Conservation (phyloP, 2,329 filamentous ascomycete species). For the Diaporthe sp. region DNA sequence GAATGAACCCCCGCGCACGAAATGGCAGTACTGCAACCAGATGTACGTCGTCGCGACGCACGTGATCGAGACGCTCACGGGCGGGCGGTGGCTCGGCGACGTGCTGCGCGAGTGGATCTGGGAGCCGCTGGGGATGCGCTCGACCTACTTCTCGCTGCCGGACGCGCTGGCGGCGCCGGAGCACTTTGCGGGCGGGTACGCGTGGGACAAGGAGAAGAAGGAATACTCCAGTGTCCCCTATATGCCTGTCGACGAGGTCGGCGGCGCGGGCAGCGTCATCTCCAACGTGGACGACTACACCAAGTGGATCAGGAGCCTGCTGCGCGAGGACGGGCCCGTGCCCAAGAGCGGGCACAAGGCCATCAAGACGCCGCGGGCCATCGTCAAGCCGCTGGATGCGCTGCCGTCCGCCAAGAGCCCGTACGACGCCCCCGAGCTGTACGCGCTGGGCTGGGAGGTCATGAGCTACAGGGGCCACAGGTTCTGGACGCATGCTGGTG, state of each 20-base stretch:
- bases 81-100: slow-evolving; percentile 51
- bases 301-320: slow-evolving; percentile 63
- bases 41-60: slow-evolving; percentile 64
- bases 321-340: slow-evolving; percentile 54
- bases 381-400: slow-evolving; percentile 38
- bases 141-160: slow-evolving; percentile 51
- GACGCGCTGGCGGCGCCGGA: slow-evolving; percentile 46
- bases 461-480: slow-evolving; percentile 57
- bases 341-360: slow-evolving; percentile 48
- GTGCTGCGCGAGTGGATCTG: slow-evolving; percentile 57
- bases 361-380: slow-evolving; percentile 50
- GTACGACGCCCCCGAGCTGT: slow-evolving; percentile 51
- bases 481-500: slow-evolving; percentile 57
- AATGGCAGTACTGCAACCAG: slow-evolving; percentile 64
- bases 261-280: slow-evolving; percentile 57
- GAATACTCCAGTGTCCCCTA: slow-evolving; percentile 45
- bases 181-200: slow-evolving; percentile 57
- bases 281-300: slow-evolving; percentile 63
- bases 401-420: slow-evolving; percentile 22
- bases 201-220: slow-evolving; percentile 48
- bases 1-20: slow-evolving; percentile 53
- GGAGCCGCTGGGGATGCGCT: slow-evolving; percentile 58
- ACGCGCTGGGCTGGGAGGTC: slow-evolving; percentile 55
- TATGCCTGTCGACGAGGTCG: slow-evolving; percentile 47
- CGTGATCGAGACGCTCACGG: slow-evolving; percentile 57